Evolutionary conservation across 345 rosid genomes (phyloP), one percentile per base, ranked within the genome.

Genomic region (Salix suchowensis): DNA sequence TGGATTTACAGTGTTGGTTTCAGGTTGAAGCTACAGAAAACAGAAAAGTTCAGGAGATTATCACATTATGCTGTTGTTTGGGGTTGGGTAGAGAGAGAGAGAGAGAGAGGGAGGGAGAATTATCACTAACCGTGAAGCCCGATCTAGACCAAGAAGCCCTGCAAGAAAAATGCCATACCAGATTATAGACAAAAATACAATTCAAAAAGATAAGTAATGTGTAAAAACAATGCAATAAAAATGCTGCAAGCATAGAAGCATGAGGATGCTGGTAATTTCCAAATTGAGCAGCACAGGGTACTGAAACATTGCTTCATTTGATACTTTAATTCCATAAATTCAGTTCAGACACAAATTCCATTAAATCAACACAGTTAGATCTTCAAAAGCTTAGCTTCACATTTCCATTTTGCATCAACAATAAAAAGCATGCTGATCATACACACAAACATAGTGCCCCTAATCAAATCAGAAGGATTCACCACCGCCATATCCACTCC

Each of bases 81-180:
- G 52, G 52, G 52, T 14, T 15, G 50, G 16, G 52, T 46, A 14
- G 6, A 40, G 39, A 67, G 39, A 36, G 6, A 40, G 39, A 67
- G 39, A 36, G 69, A 28, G 52, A 28, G 23, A 39, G 48, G 36
- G 67, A 2, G 7, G 13, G 67, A 2, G 7, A 11, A 34, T 58
- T 62, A 64, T 28, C 19, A 66, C 79, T 37, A 82, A 87, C 92
- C 87, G 34, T 48, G 26, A 71, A 67, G 46, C 85, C 83, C 50
- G 81, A 82, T 65, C 86, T 81, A 32, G 91, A 78, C 91, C 93
- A 90, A 62, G 90, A 69, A 16, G 76, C 77, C 85, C 93, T 90
- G 78, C 80, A 86, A 18, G 48, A 80, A 76, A 36, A 72, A 37
- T 67, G 70, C 19, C 19, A 10, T 12, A 44, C 80, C 71, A 79